Evolutionary conservation across 2,329 filamentous ascomycete species (phyloP).

Genomic region (Zelopaecilomyces penicillatus): DNA sequence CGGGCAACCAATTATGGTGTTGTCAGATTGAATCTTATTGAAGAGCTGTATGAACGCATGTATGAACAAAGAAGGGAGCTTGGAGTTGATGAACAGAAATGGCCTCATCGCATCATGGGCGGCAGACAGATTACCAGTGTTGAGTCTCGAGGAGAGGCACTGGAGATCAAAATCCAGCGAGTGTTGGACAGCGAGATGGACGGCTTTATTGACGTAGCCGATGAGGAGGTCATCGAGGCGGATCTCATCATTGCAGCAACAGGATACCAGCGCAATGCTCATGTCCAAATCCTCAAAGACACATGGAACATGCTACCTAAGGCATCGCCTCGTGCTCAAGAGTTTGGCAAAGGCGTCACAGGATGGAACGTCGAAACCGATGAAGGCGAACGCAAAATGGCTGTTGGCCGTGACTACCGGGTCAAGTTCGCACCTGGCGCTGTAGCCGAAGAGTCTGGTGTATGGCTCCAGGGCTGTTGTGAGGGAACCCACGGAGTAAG

Average conservation of each 20-base stretch:
- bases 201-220: conserved; percentile 26
- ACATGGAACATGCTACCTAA: conserved; percentile 59
- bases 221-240: conserved; percentile 59
- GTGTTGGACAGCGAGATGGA: conserved; percentile 31
- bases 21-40: conserved; percentile 82
- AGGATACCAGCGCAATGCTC: conserved; percentile 71
- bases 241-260: conserved; percentile 82
- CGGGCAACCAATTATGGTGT: conserved; percentile 91
- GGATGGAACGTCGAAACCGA: conserved; percentile 34
- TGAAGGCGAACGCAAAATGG: conserved; percentile 43
- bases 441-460: conserved; percentile 64
- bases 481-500: conserved; percentile 86
- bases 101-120: conserved; percentile 74
- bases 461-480: conserved; percentile 93
- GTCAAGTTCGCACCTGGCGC: conserved; percentile 61
- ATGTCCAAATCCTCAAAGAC: conserved; percentile 66
- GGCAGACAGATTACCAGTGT: conserved; percentile 58
- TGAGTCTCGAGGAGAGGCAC: conserved; percentile 39
- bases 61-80: conserved; percentile 75
- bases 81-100: conserved; percentile 58
- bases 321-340: conserved; percentile 18
- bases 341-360: conserved; percentile 26
- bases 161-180: conserved; percentile 53
- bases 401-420: conserved; percentile 69
- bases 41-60: conserved; percentile 77